Percentiles rank a stretch among this genome's conserved stretches.
Evolutionary conservation across 768 basidiomycete genomes (phyloP).

Genomic region (Hirschioporus abietinus): DNA sequence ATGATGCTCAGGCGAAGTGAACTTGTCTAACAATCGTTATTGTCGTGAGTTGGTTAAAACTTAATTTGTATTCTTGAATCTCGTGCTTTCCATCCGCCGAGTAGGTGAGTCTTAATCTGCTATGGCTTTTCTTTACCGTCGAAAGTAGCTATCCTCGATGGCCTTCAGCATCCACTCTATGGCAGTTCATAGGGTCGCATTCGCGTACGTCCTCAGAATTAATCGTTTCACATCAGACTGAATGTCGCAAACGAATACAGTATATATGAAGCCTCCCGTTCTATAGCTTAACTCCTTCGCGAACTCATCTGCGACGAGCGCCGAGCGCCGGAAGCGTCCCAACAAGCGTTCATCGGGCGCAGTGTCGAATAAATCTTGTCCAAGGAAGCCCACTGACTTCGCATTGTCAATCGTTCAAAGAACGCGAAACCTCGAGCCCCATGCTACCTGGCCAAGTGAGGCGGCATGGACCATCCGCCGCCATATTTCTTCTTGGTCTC

Average conservation of each 20-base stretch:
- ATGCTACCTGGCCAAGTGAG: not conserved
- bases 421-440: not conserved
- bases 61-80: not conserved
- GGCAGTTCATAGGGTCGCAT: not conserved
- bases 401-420: not conserved
- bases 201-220: not conserved
- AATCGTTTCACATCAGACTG: not conserved
- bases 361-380: not conserved
- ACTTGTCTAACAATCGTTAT: not conserved
- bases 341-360: not conserved
- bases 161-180: too few relatives aligned
- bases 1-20: not conserved
- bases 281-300: not conserved
- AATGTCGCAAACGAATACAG: not conserved
- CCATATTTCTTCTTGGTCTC: slow-evolving; percentile 4
- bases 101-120: not conserved
- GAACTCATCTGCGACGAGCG: not conserved
- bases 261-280: not conserved
- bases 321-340: not conserved
- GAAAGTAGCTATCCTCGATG: too few relatives aligned
- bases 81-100: not conserved
- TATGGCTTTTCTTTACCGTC: too few relatives aligned
- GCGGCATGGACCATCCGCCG: not conserved
- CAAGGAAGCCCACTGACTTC: not conserved
- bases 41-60: not conserved